Percentiles rank a stretch among this genome's conserved stretches.
phyloP scores from a whole-genome alignment of 2,329 filamentous ascomycete species.

The Lomentospora prolificans region DNA sequence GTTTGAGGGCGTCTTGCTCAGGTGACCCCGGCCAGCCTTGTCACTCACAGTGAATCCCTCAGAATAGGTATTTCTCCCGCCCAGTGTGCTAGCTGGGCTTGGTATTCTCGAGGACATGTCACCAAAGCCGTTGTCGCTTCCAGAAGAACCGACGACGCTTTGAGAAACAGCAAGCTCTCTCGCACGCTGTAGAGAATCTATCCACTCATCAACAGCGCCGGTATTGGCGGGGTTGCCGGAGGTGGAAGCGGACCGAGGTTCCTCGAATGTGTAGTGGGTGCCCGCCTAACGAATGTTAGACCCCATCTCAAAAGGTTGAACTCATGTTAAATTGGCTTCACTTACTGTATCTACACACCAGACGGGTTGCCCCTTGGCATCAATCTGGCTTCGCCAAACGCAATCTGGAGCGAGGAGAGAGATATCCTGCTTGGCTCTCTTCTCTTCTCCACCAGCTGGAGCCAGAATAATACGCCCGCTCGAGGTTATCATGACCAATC shows the following conservation, averaged over 20 bases:
- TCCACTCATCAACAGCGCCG: constrained; percentile 77
- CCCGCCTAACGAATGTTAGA: constrained; percentile 51
- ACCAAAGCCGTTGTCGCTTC: constrained; percentile 54
- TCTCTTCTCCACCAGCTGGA: constrained; percentile 87
- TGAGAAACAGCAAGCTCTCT: constrained; percentile 75
- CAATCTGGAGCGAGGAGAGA: constrained; percentile 70
- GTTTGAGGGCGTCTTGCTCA: constrained; percentile 49
- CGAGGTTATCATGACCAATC: constrained; percentile 90
- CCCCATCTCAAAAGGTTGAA: neutral
- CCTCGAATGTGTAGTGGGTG: constrained; percentile 87
- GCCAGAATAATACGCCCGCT: constrained; percentile 83
- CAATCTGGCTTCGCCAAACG: constrained; percentile 68
- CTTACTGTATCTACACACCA: constrained; percentile 93
- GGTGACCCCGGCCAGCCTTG: constrained; percentile 43
- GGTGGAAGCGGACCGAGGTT: constrained; percentile 58
- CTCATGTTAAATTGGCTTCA: constrained; percentile 15
- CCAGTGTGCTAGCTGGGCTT: constrained; percentile 67
- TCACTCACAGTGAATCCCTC: constrained; percentile 40
- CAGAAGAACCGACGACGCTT: constrained; percentile 55
- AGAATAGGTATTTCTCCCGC: constrained; percentile 43
- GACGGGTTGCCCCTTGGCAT: constrained; percentile 76
- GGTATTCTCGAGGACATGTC: constrained; percentile 64
- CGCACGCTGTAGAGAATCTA: constrained; percentile 78
- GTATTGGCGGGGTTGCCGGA: constrained; percentile 45
- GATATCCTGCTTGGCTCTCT: constrained; percentile 87